Base-by-base conservation (phyloP, 805 yeast species). In the Monosporozyma yasuniensis region DNA sequence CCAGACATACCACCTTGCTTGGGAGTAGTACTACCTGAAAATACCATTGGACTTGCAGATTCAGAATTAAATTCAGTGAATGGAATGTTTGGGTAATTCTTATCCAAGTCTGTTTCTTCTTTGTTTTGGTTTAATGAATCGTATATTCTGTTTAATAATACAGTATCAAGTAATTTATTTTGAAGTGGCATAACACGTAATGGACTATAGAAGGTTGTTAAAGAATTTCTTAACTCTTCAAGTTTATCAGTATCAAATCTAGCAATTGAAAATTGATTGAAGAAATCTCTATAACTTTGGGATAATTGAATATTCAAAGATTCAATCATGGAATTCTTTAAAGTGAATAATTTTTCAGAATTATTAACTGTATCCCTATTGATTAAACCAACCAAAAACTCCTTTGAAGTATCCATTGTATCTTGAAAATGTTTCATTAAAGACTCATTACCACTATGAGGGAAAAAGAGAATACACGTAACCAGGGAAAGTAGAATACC, bases 271-370 rank as follows among this genome's bases (percentile, higher is more conserved):
- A 68, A 45, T 43, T 72, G 76, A 55, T 71, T 72, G 10, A 67
- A 57, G 50, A 70, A 71, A 50, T 74, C 78, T 54, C 79, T 66
- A 49, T 69, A 72, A 11, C 63, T 61, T 47, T 72, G 73, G 0
- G 78, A 66, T 3, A 75, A 57, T 4, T 54, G 55, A 1, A 72
- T 56, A 48, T 60, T 65, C 2, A 72, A 55, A 6, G 59, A 54
- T 7, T 59, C 52, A 4, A 67, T 65, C 60, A 74, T 65, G 8
- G 52, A 47, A 19, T 61, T 62, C 38, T 68, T 73, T 14, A 59
- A 49, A 0, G 39, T 9, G 1, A 52, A 42, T 4, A 64, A 53
- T 3, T 48, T 50, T 2, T 58, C 61, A 8, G 55, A 39, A 39
- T 61, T 54, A 4, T 55, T 28, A 23, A 48, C 45, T 4, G 28